Evolutionary conservation across 495 filamentous ascomycete species (phyloP), one percentile per base, ranked within the genome.

Genomic region (Trichoderma reesei): DNA sequence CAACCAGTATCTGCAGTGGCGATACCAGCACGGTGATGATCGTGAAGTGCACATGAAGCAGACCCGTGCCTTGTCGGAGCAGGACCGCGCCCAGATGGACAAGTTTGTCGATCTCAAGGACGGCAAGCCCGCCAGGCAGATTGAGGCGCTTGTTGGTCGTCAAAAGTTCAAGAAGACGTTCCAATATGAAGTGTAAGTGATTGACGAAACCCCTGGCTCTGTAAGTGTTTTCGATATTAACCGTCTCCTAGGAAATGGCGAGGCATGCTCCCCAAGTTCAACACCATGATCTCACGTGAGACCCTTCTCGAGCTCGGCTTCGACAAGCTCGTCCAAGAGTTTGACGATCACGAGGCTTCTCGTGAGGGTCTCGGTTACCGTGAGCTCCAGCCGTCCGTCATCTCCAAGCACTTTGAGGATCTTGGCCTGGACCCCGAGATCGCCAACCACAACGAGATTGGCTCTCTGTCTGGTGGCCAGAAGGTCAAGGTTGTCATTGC

Each of bases 81-180:
- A 87, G 71, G 94, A 99, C 71, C 85, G 87, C 71, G 86, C 82
- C 10, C 94, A 97, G 77, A 91, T 99, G 84, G 90, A 92, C 44
- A 96, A 90, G 73, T 83, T 80, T 1, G 81, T 99, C 68, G 88
- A 96, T 65, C 73, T 97, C 39, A 85, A 84, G 14, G 91, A 95
- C 64, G 94, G 93, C 65, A 86, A 83, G 67, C 91, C 90, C 11
- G 75, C 78, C 39, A 86, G 89, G 63, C 86, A 88, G 65, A 83
- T 99, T 65, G 92, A 98, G 71, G 82, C 88, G 33, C 79, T 99
- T 13, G 93, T 99, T 65, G 94, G 94, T 80, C 88, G 94, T 63
- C 93, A 97, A 71, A 99, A 99, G 80, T 98, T 82, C 78, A 98
- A 99, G 87, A 99, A 98, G 84, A 88, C 87, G 54, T 97, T 96